These are phyloP conservation scores for Calonectria ilicicola DNA, from an alignment of 2,329 filamentous ascomycete genomes.

Conservation along the genomic window DNA sequence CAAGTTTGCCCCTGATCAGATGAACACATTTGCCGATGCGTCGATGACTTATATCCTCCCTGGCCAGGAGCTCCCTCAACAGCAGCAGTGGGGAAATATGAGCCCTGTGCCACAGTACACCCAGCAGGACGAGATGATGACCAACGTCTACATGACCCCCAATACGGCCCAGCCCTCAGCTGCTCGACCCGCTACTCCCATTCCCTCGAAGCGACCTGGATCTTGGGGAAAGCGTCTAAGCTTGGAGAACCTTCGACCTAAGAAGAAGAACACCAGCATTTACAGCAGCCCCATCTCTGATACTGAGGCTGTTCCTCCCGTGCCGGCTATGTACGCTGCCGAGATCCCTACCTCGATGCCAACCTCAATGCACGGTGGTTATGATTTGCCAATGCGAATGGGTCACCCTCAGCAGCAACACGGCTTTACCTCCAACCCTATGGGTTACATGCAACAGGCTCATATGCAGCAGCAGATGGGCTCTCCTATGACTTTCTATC, in stretches of 20 bases:
- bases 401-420: constrained; percentile 32
- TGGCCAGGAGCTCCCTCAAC: constrained; percentile 43
- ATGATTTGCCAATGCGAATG: constrained; percentile 46
- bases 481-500: constrained; percentile 44
- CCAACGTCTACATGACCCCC: constrained; percentile 41
- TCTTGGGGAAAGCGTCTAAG: constrained; percentile 53
- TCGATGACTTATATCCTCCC: constrained; percentile 47
- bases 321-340: constrained; percentile 43
- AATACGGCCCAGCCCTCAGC: constrained; percentile 39
- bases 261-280: constrained; percentile 50
- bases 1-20: constrained; percentile 54
- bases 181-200: constrained; percentile 51
- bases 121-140: constrained; percentile 45
- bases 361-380: constrained; percentile 42
- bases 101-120: constrained; percentile 42
- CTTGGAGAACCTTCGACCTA: constrained; percentile 52
- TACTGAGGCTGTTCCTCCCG: constrained; percentile 42
- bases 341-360: constrained; percentile 44
- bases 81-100: constrained; percentile 42
- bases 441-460: constrained; percentile 38
- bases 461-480: constrained; percentile 44
- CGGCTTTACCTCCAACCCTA: constrained; percentile 40
- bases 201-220: constrained; percentile 53
- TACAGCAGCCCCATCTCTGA: constrained; percentile 45
- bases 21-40: constrained; percentile 47